These are phyloP conservation scores for Solanum chaucha DNA, from an alignment of 257 asterid genomes.

Conservation along the genomic window DNA sequence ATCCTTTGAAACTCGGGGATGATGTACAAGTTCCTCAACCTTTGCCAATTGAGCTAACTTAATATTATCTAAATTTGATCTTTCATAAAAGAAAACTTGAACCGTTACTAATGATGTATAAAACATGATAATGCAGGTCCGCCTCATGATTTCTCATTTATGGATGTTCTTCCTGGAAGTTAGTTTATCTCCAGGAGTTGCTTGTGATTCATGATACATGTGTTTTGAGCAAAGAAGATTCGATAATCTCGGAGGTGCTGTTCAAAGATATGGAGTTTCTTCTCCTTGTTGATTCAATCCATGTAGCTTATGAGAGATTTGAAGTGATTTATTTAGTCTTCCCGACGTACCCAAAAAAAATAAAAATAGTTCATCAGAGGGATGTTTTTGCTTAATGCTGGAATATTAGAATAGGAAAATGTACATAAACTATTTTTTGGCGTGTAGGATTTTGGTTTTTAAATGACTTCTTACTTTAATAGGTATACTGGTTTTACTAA, in stretches of 20 bases:
- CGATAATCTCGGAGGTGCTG: background rate
- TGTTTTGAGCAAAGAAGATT: background rate
- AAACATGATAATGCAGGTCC: slow-evolving; percentile 40
- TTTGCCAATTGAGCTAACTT: background rate
- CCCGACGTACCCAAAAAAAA: background rate
- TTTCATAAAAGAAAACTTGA: background rate
- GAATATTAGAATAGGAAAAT: background rate
- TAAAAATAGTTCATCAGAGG: background rate
- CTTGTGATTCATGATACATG: background rate
- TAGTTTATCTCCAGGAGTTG: slow-evolving; percentile 9
- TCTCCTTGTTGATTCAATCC: background rate
- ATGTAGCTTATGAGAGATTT: background rate
- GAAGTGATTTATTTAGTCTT: background rate
- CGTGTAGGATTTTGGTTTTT: background rate
- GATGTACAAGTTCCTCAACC: background rate
- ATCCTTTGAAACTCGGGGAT: background rate
- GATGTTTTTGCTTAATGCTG: background rate
- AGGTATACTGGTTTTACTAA: background rate
- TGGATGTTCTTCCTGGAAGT: slow-evolving; percentile 52
- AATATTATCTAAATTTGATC: background rate
- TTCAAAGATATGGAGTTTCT: background rate
- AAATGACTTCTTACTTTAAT: background rate
- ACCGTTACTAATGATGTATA: background rate
- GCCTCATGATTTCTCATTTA: slow-evolving; percentile 67
- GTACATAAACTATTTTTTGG: background rate